Conservation (phyloP, 2,329 filamentous ascomycete genomes). For the Ophiostoma sp. region DNA sequence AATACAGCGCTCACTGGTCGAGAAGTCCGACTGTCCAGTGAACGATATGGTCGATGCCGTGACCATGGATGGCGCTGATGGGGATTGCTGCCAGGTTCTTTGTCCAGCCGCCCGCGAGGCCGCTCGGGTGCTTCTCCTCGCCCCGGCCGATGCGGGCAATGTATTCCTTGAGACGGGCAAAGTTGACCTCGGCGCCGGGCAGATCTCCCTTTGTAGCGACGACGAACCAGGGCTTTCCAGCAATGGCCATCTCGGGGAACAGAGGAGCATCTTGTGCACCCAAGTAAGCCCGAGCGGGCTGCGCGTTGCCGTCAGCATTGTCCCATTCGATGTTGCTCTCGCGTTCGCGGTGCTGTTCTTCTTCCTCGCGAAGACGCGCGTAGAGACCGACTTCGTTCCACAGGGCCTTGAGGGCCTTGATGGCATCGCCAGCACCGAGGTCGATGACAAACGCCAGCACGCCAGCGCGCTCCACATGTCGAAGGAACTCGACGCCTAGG, state of each 20-base stretch:
- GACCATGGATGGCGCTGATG: slow-evolving; percentile 80
- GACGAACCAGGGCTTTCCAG: slow-evolving; percentile 95
- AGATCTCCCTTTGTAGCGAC: slow-evolving; percentile 90
- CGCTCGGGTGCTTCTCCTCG: slow-evolving; percentile 65
- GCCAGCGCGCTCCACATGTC: slow-evolving; percentile 88
- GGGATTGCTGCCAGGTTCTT: slow-evolving; percentile 67
- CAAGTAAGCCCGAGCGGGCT: slow-evolving; percentile 15
- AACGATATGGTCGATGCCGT: slow-evolving; percentile 71
- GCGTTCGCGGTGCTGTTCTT: slow-evolving; percentile 60
- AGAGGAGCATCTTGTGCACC: slow-evolving; percentile 19
- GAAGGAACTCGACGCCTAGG: slow-evolving; percentile 82
- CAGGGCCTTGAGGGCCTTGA: slow-evolving; percentile 69
- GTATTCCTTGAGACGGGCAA: slow-evolving; percentile 62
- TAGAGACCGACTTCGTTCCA: slow-evolving; percentile 92
- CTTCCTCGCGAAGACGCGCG: slow-evolving; percentile 68
- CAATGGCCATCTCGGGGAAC: slow-evolving; percentile 60
- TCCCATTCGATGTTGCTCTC: slow-evolving; percentile 53
- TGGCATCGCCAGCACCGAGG: slow-evolving; percentile 70
- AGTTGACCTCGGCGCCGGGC: slow-evolving; percentile 72
- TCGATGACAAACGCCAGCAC: slow-evolving; percentile 94
- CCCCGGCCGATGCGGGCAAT: slow-evolving; percentile 60
- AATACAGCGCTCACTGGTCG: slow-evolving; percentile 35
- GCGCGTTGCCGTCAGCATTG: slow-evolving; percentile 23
- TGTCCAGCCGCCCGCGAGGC: slow-evolving; percentile 52
- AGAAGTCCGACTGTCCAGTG: slow-evolving; percentile 67